Percentiles rank a stretch among this genome's conserved stretches.
Conservation (phyloP, 2,329 filamentous ascomycete species). For the Penicillium psychrosexuale region DNA sequence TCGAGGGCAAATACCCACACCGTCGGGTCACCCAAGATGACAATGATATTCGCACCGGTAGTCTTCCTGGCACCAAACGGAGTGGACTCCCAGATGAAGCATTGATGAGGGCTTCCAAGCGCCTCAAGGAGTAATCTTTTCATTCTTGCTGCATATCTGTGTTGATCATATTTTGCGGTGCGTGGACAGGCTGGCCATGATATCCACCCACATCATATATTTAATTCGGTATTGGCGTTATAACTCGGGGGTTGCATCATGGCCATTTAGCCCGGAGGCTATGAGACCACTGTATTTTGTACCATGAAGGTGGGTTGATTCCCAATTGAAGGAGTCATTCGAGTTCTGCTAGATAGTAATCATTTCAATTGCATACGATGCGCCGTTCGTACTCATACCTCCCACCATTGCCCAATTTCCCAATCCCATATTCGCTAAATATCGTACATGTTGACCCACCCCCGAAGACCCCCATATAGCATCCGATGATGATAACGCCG, state of each 20-base stretch:
- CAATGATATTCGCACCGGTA: slow-evolving; percentile 89
- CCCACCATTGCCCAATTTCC: not conserved
- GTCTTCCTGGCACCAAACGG: slow-evolving; percentile 85
- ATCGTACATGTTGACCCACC: not conserved
- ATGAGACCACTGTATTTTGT: not conserved
- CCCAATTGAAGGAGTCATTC: not conserved
- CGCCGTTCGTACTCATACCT: not conserved
- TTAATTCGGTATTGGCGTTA: slow-evolving; percentile 1
- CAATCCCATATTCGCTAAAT: not conserved
- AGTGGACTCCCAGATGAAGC: slow-evolving; percentile 80
- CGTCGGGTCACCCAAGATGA: slow-evolving; percentile 90
- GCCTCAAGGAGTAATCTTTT: slow-evolving; percentile 48
- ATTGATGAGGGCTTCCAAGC: slow-evolving; percentile 58
- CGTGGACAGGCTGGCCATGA: not conserved
- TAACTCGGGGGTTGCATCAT: not conserved
- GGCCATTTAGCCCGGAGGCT: not conserved
- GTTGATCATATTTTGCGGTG: not conserved
- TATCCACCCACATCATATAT: slow-evolving; percentile 2
- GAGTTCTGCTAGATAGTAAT: not conserved
- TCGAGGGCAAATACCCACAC: slow-evolving; percentile 84
- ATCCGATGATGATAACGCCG: not conserved
- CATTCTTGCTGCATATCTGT: not conserved
- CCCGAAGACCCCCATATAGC: not conserved
- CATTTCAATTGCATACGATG: not conserved
- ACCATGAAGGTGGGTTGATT: not conserved